Percentiles rank a stretch among this genome's conserved stretches.
These are phyloP conservation scores for Eucalyptus urophylla DNA, from an alignment of 345 rosid genomes.

Conservation along the genomic window DNA sequence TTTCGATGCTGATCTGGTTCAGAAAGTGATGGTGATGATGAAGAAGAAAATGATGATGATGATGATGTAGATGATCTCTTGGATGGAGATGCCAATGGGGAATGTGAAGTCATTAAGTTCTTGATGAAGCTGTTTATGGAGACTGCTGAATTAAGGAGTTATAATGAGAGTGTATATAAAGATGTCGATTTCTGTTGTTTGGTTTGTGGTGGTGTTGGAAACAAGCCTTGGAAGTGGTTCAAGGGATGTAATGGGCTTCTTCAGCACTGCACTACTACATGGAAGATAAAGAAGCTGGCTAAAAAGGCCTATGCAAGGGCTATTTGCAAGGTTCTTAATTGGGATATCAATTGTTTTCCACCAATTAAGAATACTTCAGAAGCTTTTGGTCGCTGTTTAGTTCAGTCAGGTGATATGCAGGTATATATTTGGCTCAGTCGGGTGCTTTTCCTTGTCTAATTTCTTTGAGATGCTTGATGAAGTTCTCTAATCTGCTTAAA, in stretches of 20 bases:
- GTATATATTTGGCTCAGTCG: not conserved
- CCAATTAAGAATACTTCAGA: constrained; percentile 11
- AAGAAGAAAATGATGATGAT: not conserved
- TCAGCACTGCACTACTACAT: constrained; percentile 40
- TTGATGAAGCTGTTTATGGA: constrained; percentile 31
- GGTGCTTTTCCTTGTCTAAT: not conserved
- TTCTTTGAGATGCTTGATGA: not conserved
- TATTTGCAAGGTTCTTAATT: constrained; percentile 54
- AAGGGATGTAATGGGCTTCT: constrained; percentile 52
- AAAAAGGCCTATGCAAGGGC: constrained; percentile 50
- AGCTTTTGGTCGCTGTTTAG: constrained; percentile 9
- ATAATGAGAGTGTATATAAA: constrained; percentile 28
- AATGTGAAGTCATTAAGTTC: constrained; percentile 21
- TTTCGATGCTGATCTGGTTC: constrained; percentile 4
- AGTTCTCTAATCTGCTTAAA: not conserved
- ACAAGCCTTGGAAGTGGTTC: constrained; percentile 29
- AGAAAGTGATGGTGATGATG: not conserved
- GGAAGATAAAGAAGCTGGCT: constrained; percentile 39
- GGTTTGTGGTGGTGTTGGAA: constrained; percentile 48
- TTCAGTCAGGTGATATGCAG: constrained; percentile 1
- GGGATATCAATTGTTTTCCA: constrained; percentile 45
- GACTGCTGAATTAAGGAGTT: constrained; percentile 35
- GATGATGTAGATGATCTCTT: not conserved
- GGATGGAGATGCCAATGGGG: constrained; percentile 5
- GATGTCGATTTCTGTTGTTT: constrained; percentile 55